Evolutionary conservation across 2,329 filamentous ascomycete species (phyloP).

Genomic region (Coniochaeta hoffmannii): DNA sequence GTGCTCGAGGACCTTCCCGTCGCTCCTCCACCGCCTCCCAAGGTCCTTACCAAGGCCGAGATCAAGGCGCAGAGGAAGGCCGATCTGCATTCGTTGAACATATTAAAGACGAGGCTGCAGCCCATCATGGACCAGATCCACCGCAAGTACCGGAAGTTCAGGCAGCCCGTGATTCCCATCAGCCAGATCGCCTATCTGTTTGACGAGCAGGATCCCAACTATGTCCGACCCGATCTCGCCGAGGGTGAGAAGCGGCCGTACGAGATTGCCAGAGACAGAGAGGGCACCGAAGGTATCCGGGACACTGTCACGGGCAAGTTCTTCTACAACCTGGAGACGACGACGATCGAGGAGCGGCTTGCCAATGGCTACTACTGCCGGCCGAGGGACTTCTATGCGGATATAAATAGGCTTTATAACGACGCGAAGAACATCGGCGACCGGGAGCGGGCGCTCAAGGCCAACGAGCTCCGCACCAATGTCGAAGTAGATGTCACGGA

Average conservation of each 20-base stretch:
- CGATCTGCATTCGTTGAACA: conserved; percentile 77
- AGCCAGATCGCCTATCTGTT: conserved; percentile 72
- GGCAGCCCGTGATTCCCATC: conserved; percentile 70
- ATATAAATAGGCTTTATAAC: conserved; percentile 77
- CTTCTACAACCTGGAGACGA: conserved; percentile 91
- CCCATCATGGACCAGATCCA: conserved; percentile 98
- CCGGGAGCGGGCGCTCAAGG: conserved; percentile 72
- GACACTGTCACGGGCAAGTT: conserved; percentile 75
- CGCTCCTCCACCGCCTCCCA: conserved; percentile 64
- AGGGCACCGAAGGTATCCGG: conserved; percentile 68
- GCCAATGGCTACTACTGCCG: conserved; percentile 95
- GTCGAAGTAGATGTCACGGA: conserved; percentile 87
- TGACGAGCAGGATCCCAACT: conserved; percentile 71
- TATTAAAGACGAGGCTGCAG: conserved; percentile 82
- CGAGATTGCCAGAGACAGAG: conserved; percentile 70
- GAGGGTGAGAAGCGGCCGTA: conserved; percentile 60
- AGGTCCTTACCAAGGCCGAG: conserved; percentile 67
- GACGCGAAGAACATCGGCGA: conserved; percentile 82
- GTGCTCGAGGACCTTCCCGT: conserved; percentile 69
- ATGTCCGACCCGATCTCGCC: conserved; percentile 50
- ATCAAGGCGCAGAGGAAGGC: conserved; percentile 71
- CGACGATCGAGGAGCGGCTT: conserved; percentile 89
- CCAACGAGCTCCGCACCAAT: conserved; percentile 85
- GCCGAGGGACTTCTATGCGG: conserved; percentile 79
- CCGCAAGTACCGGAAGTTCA: conserved; percentile 80